Evolutionary conservation across 1,284 basidiomycete species (phyloP).

Genomic region (Cryptococcus depauperatus): DNA sequence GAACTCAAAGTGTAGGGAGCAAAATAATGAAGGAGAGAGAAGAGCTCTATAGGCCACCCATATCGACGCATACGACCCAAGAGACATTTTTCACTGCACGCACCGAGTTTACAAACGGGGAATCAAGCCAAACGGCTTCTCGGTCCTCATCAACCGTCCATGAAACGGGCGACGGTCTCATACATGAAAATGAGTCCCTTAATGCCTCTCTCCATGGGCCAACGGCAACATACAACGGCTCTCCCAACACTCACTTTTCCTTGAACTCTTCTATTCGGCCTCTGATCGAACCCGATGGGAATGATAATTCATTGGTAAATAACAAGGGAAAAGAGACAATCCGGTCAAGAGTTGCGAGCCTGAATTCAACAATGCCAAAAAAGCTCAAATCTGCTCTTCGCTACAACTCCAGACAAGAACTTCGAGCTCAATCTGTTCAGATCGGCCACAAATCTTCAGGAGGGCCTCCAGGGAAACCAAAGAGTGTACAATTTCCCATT

Average conservation of each 20-base stretch:
- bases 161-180: background rate
- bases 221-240: background rate
- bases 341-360: background rate
- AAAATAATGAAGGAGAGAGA: background rate
- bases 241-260: slow-evolving; percentile 10
- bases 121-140: background rate
- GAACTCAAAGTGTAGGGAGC: background rate
- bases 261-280: slow-evolving; percentile 21
- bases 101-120: slow-evolving; percentile 15
- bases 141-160: background rate
- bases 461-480: too few relatives aligned
- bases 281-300: slow-evolving; percentile 10
- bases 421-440: too few relatives aligned
- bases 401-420: slow-evolving; percentile 14
- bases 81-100: slow-evolving; percentile 37
- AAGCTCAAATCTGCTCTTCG: slow-evolving; percentile 29
- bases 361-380: background rate
- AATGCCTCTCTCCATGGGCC: slow-evolving; percentile 2
- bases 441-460: too few relatives aligned
- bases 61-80: slow-evolving; percentile 19
- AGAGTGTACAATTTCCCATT: slow-evolving; percentile 37
- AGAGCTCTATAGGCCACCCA: background rate
- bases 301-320: slow-evolving; percentile 6
- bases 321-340: background rate
- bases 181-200: too few relatives aligned